Evolutionary conservation across 768 basidiomycete species (phyloP).

Genomic region (Psilocybe tampanensis): DNA sequence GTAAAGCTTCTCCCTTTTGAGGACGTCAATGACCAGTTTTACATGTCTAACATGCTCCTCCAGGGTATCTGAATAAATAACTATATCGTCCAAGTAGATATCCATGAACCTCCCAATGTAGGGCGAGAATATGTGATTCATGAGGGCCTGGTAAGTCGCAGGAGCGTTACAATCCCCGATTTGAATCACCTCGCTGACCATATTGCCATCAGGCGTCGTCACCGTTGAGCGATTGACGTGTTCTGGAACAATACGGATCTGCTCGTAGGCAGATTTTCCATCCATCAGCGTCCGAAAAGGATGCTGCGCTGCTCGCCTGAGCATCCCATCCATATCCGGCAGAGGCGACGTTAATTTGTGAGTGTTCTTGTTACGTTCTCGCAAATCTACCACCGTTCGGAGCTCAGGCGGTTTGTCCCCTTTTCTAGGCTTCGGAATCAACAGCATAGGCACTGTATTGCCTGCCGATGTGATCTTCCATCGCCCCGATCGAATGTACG

Average conservation of each 20-base stretch:
- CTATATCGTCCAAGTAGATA: conserved; percentile 41
- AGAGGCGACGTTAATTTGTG: conserved; percentile 37
- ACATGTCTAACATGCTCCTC: conserved; percentile 38
- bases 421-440: conserved; percentile 31
- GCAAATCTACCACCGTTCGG: conserved; percentile 36
- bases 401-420: conserved; percentile 14
- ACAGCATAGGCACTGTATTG: conserved; percentile 38
- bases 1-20: conserved; percentile 36
- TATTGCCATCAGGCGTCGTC: conserved; percentile 41
- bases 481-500: conserved; percentile 27
- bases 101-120: conserved; percentile 39
- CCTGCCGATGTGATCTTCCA: conserved; percentile 32
- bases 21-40: conserved; percentile 30
- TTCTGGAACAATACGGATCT: conserved; percentile 30
- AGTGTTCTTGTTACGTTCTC: conserved; percentile 41
- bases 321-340: conserved; percentile 42
- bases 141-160: conserved; percentile 44
- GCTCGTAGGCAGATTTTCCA: conserved; percentile 43
- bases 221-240: conserved; percentile 27
- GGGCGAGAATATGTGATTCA: conserved; percentile 38
- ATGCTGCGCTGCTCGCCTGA: conserved; percentile 29
- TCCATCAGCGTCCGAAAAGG: conserved; percentile 37
- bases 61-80: conserved; percentile 42
- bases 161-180: conserved; percentile 34
- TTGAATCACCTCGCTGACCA: conserved; percentile 37